Base-by-base conservation (phyloP, 2,329 filamentous ascomycete species). In the Chaetomiaceae sp. region DNA sequence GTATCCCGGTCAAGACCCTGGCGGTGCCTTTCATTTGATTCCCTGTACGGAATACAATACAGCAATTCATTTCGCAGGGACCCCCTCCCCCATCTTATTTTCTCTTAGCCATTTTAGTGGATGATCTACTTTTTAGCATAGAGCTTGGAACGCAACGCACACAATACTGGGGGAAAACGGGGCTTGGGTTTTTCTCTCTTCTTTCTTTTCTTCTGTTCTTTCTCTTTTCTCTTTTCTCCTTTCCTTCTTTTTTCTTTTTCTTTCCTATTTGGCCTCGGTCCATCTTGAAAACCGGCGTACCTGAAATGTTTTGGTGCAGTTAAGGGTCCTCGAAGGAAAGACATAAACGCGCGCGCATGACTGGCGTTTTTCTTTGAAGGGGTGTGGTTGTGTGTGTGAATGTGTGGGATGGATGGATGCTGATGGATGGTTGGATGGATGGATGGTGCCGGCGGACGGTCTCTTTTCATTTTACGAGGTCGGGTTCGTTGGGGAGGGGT, bases 281-380 rank as follows among this genome's bases (percentile, higher is more conserved):
- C 31, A 21, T 38, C 2, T 23, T 33, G 12, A 7, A 37, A 38
- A 50, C 41, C 48, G 50, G 47, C 50, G 39, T 48, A 49, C 48
- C 50, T 48, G 44, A 34, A n/a, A 47, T 54, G 16, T 44, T 25
- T 42, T 44, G 25, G 37, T 53, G 39, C 47, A 49, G 52, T 31
- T 49, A 19, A 35, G 42, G 40, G 48, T 33, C 12, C 23, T 50
- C 44, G 25, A 27, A n/a, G 33, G 17, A 19, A 54, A 49, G 54
- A 53, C 46, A 48, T 53, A 48, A 44, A 53, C n/a, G 57, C 46
- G 50, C 44, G 55, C 48, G 51, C 51, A 57, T 59, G 55, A 55
- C 54, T 53, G 57, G 57, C 56, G 56, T 58, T 57, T 45, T 37
- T n/a, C n/a, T n/a, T 39, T 21, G 38, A 9, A 40, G 13, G 20